Conservation (phyloP, 2,329 filamentous ascomycete genomes). For the Xylaria sp. region DNA sequence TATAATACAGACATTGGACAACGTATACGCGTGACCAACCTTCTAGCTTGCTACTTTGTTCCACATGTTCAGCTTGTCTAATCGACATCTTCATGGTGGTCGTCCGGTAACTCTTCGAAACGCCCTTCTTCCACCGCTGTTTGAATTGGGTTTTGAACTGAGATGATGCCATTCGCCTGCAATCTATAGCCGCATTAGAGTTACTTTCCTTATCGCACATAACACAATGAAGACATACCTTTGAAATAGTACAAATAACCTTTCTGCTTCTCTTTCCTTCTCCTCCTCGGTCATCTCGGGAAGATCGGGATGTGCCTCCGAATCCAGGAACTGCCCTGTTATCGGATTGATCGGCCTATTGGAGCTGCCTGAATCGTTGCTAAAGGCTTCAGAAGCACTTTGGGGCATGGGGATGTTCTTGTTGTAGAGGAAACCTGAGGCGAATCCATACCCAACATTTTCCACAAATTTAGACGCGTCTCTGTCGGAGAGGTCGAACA, state of each 20-base stretch:
- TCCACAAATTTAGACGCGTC: constrained; percentile 83
- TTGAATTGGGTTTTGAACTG: constrained; percentile 75
- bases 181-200: constrained; percentile 43
- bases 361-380: constrained; percentile 44
- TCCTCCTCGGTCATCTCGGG: constrained; percentile 89
- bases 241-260: constrained; percentile 90
- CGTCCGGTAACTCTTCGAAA: constrained; percentile 67
- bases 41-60: neutral
- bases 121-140: constrained; percentile 70
- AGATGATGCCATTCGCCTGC: constrained; percentile 64
- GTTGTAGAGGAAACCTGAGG: constrained; percentile 87
- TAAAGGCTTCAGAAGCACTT: constrained; percentile 66
- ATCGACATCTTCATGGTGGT: constrained; percentile 47
- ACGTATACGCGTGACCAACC: too few species aligned
- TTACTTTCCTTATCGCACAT: neutral
- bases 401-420: constrained; percentile 82
- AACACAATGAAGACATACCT: constrained; percentile 59
- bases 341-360: constrained; percentile 76
- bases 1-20: too few species aligned
- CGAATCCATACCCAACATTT: constrained; percentile 95
- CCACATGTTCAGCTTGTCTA: constrained; percentile 10
- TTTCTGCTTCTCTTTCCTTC: constrained; percentile 90
- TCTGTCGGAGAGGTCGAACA: constrained; percentile 88
- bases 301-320: constrained; percentile 66
- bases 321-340: constrained; percentile 82